phyloP scores from a whole-genome alignment of 768 basidiomycete genomes.

The Neoboletus brunneissimus region DNA sequence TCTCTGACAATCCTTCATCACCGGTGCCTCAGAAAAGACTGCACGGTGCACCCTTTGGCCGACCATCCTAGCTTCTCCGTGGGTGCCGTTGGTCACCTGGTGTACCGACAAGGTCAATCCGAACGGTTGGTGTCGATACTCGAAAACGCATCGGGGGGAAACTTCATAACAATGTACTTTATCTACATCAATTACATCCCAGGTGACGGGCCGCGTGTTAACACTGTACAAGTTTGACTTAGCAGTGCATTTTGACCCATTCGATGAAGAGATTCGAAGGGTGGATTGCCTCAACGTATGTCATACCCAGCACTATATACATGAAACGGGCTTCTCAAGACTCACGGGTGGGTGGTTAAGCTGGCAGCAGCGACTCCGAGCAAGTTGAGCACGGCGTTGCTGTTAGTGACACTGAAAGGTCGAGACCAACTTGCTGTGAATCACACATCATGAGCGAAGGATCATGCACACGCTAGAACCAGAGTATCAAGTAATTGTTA shows the following conservation, averaged over 20 bases:
- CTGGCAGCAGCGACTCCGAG: neutral
- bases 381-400: neutral
- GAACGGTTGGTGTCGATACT: neutral
- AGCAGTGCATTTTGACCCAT: neutral
- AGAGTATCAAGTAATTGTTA: neutral
- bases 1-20: constrained; percentile 49
- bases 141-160: neutral
- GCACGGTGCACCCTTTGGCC: constrained; percentile 58
- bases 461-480: neutral
- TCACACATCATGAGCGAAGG: neutral
- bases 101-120: constrained; percentile 44
- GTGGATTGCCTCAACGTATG: no score
- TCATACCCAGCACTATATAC: no score
- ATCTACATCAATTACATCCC: neutral
- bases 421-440: neutral
- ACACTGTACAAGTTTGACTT: neutral
- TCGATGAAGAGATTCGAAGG: neutral
- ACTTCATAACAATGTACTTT: neutral
- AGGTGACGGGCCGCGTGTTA: neutral
- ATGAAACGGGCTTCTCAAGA: no score
- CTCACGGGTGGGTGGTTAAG: neutral
- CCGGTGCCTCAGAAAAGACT: constrained; percentile 52
- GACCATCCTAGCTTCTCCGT: constrained; percentile 42
- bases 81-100: constrained; percentile 64
- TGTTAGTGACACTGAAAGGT: neutral